These are phyloP conservation scores for Cyclospora cayetanensis DNA, from an alignment of 169 alveolate genomes.

Conservation along the genomic window DNA sequence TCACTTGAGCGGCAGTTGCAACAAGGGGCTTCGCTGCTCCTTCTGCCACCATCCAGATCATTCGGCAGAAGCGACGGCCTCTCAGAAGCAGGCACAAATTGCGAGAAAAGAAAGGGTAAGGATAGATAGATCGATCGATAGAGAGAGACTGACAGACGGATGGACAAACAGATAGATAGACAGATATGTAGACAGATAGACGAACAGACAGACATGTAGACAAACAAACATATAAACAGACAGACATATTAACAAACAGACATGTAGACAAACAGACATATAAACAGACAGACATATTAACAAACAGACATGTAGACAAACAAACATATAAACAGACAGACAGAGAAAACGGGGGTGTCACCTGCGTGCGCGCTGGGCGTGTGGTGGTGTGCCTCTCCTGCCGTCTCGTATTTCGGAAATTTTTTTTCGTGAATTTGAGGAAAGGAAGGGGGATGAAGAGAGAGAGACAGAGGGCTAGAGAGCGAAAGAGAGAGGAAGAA, in stretches of 20 bases:
- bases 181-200: background rate
- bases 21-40: background rate
- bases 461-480: too few species aligned
- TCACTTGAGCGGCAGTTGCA: background rate
- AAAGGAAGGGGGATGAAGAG: background rate
- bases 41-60: slow-evolving; percentile 11
- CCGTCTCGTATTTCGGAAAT: background rate
- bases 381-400: background rate
- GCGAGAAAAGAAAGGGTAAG: background rate
- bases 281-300: background rate
- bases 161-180: background rate
- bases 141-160: background rate
- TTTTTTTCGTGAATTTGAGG: background rate
- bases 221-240: background rate
- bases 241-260: background rate
- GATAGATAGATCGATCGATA: background rate
- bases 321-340: background rate
- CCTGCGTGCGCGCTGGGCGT: background rate
- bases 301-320: background rate
- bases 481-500: background rate
- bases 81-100: background rate
- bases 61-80: background rate
- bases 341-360: background rate
- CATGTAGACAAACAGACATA: background rate
- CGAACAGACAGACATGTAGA: background rate